Base-by-base conservation (phyloP, 495 filamentous ascomycete genomes). In the Collariella sp. region DNA sequence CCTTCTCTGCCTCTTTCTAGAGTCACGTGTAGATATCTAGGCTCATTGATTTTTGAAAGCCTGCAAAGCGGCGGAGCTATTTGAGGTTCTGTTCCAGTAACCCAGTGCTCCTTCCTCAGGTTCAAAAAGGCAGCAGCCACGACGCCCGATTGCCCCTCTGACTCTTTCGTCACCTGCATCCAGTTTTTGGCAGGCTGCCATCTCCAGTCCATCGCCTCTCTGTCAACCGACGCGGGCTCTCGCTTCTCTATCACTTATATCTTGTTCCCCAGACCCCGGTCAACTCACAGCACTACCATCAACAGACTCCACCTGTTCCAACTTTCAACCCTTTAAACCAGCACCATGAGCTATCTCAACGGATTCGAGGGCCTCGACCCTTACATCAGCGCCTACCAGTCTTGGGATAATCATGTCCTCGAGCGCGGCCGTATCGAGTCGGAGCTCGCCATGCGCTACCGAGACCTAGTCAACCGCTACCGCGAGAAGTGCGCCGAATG, bases 401-500 rank as follows among this genome's bases (percentile, higher is more conserved):
- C 40, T 5, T 62, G 50, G 42, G 36, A 50, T 15, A 9, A 35
- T 4, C 16, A 46, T 9, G 48, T 49, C 2, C 31, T 36, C 1
- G 33, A 56, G 2, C 53, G 55, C 13, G 12, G 23, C 7, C 22
- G 20, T 5, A 38, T 60, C 13, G 60, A 59, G 26, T 5, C 18
- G 1, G 44, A 42, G 0, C 34, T 67, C 2, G 31, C 33, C 15
- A 31, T 36, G 7, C 50, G 29, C 11, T 65, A 61, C 45, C 19
- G 40, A 15, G 56, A 58, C 1, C 35, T 67, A 31, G 11, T 56
- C 11, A 33, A 15, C n/a, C 52, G 54, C n/a, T 63, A 59, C 18
- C 47, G 40, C 18, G 47, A 59, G 7, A 61, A 61, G 16, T 51
- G 40, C 29, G 50, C 22, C 24, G 64, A 67, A 20, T 60, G 46